Base-by-base conservation (phyloP, 495 filamentous ascomycete species). In the Xylaria bambusicola region DNA sequence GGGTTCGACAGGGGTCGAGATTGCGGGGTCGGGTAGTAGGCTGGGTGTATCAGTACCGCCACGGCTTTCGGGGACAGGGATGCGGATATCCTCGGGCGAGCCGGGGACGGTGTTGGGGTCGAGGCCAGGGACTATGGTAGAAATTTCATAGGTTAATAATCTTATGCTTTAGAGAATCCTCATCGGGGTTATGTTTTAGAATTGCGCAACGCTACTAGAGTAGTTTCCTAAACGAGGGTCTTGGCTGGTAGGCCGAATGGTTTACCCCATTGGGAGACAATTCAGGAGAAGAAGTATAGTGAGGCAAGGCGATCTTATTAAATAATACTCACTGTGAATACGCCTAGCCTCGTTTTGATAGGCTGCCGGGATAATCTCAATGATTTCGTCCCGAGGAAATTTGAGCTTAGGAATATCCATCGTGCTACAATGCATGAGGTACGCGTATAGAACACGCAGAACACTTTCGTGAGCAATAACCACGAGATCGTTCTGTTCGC, bases 391-490 rank as follows among this genome's bases (percentile, higher is more conserved):
- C 9, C 95, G 88, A 10, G 94, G 93, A 67, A 99, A 99, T 60
- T 91, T 89, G 56, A 99, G 83, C 65, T 86, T 88, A 17, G 95
- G 95, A 60, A 99, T 99, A 65, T 96, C 92, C 62, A 86, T 87
- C n/a, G 95, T 93, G 73, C 91, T 92, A 75, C 95, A 98, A 58
- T 96, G 95, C 95, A 98, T 98, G 35, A 98, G 82, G 69, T 99
- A 99, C 12, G 93, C 93, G 68, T 98, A 99, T 23, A 99, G 79
- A 41, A 99, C 95, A 48, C 95, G 89, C 46, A 99, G 78, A 12
- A 99, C 95, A 59, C 89, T 93, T 73, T 99, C 95, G 68, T 99
- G 95, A 13, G 95, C 95, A 70, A 99, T 97, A 62, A 99, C 97
- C 27, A 99, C 80, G 38, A 99, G 80, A 73, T 99, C 95, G 58